Conservation (phyloP, 768 basidiomycete species). For the Mycena leptocephala region DNA sequence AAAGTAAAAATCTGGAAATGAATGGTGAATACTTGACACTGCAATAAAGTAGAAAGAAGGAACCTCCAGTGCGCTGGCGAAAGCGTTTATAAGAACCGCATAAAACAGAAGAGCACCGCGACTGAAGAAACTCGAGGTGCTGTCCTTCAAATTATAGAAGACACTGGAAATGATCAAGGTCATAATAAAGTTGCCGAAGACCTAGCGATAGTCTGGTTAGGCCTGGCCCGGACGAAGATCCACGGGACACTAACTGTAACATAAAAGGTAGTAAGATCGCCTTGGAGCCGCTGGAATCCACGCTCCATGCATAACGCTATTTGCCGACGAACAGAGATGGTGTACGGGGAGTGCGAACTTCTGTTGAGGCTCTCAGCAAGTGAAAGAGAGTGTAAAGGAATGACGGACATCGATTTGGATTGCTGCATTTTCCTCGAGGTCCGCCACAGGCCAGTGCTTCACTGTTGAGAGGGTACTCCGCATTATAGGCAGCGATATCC, state of each 20-base stretch:
- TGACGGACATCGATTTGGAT: conserved; percentile 52
- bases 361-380: conserved; percentile 9
- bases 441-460: conserved; percentile 49
- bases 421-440: conserved; percentile 50
- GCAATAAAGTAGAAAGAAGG: not conserved
- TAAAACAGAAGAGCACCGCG: conserved; percentile 62
- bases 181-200: conserved; percentile 41
- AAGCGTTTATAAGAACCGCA: conserved; percentile 56
- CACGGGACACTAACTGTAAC: conserved; percentile 18
- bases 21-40: not conserved
- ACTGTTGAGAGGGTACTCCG: conserved; percentile 45
- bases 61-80: conserved; percentile 52
- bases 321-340: conserved; percentile 62
- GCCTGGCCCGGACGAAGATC: not conserved
- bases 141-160: conserved; percentile 57
- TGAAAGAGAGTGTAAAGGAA: not conserved
- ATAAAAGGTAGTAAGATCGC: conserved; percentile 51
- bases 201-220: not conserved
- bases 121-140: conserved; percentile 59
- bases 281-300: conserved; percentile 62
- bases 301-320: conserved; percentile 61
- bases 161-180: conserved; percentile 47
- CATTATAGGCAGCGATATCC: conserved; percentile 52
- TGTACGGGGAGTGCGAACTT: conserved; percentile 54
- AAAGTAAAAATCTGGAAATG: conserved; percentile 43